phyloP scores from a whole-genome alignment of 2,329 filamentous ascomycete genomes.

The Ambrosiella cleistominuta region DNA sequence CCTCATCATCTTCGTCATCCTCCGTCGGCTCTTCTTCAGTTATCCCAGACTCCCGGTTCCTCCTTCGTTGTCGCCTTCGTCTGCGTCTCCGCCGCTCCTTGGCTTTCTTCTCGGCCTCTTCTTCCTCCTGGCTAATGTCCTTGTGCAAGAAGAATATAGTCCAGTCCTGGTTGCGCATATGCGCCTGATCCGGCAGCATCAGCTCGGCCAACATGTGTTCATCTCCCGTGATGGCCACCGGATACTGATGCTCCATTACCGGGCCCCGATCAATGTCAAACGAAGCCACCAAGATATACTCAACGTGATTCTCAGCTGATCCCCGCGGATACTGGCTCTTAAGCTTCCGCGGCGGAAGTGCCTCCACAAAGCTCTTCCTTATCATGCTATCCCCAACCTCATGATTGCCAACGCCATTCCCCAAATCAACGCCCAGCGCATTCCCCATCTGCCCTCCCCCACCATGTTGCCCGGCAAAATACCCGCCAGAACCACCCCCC shows the following conservation, averaged over 20 bases:
- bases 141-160: conserved; percentile 98
- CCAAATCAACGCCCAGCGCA: too few relatives aligned
- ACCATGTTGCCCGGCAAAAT: conserved; percentile 2
- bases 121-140: conserved; percentile 69
- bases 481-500: conserved; percentile 5
- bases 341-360: conserved; percentile 36
- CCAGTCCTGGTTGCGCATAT: conserved; percentile 92
- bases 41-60: conserved; percentile 32
- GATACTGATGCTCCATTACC: conserved; percentile 97
- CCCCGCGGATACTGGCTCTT: conserved; percentile 63
- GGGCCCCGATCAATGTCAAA: conserved; percentile 95
- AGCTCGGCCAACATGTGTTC: conserved; percentile 96
- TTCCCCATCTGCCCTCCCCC: too few relatives aligned
- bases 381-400: conserved; percentile 1
- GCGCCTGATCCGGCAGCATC: conserved; percentile 94
- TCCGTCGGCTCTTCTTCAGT: conserved; percentile 23
- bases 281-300: conserved; percentile 92
- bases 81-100: conserved; percentile 33
- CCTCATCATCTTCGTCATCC: conserved; percentile 27
- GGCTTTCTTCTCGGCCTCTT: conserved; percentile 51
- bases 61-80: conserved; percentile 33
- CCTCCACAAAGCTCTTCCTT: conserved; percentile 19
- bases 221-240: conserved; percentile 83
- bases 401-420: background rate
- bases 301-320: conserved; percentile 77